These are phyloP conservation scores for Lactarius trivialis DNA, from an alignment of 768 basidiomycete genomes.

Conservation along the genomic window DNA sequence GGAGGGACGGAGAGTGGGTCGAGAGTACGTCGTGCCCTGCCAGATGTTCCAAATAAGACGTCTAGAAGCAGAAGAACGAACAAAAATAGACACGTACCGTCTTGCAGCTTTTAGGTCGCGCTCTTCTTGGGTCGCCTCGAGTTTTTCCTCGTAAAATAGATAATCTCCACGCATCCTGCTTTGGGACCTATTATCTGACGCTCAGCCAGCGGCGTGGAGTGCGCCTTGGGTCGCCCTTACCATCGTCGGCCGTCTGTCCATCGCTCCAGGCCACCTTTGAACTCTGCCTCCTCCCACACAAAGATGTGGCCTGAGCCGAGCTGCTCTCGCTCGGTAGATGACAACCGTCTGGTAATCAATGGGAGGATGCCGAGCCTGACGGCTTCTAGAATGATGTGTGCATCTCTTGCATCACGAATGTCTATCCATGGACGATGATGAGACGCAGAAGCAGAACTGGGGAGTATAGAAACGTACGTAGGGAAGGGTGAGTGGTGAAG, in stretches of 20 bases:
- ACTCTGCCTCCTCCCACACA: constrained; percentile 81
- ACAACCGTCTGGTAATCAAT: constrained; percentile 63
- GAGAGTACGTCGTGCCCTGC: constrained; percentile 52
- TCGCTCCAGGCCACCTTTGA: constrained; percentile 53
- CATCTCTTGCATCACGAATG: constrained; percentile 73
- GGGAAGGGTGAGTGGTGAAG: constrained; percentile 20
- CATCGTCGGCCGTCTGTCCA: constrained; percentile 83
- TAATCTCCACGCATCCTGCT: constrained; percentile 81
- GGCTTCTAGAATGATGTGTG: constrained; percentile 69
- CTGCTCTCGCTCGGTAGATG: constrained; percentile 61
- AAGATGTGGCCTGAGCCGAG: constrained; percentile 70
- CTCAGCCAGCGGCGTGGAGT: neutral
- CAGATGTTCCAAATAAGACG: neutral
- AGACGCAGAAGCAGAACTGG: neutral
- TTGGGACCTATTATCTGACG: constrained; percentile 52
- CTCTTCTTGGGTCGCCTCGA: constrained; percentile 74
- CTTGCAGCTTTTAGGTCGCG: constrained; percentile 74
- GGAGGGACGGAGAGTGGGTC: constrained; percentile 54
- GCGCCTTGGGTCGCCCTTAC: constrained; percentile 32
- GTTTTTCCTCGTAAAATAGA: constrained; percentile 79
- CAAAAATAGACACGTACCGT: constrained; percentile 39
- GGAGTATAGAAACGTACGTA: constrained; percentile 10
- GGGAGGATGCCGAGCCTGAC: constrained; percentile 66
- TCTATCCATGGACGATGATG: constrained; percentile 37
- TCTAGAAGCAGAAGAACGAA: neutral